Evolutionary conservation across 2,329 filamentous ascomycete genomes (phyloP).

Genomic region (Chlorencoelia australis): DNA sequence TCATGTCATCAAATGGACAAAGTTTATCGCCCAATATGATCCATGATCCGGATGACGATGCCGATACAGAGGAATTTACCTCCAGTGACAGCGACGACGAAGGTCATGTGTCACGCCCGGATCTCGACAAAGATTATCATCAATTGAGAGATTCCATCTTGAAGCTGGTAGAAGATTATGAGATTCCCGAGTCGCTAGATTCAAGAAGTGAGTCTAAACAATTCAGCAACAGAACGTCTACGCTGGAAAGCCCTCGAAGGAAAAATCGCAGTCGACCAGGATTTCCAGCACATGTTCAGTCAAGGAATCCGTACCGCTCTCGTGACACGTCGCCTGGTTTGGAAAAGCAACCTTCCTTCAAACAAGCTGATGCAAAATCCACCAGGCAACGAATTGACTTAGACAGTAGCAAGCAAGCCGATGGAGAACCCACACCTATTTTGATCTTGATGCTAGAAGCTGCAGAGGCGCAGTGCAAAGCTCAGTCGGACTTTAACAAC

Average conservation of each 20-base stretch:
- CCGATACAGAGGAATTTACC: slow-evolving; percentile 55
- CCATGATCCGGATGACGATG: slow-evolving; percentile 59
- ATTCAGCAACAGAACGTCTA: slow-evolving; percentile 59
- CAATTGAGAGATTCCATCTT: slow-evolving; percentile 71
- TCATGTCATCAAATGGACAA: slow-evolving; percentile 64
- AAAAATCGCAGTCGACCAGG: slow-evolving; percentile 48
- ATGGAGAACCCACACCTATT: slow-evolving; percentile 39
- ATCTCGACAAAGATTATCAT: slow-evolving; percentile 70
- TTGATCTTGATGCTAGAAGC: slow-evolving; percentile 66
- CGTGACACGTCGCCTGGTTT: slow-evolving; percentile 12
- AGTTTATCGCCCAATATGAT: slow-evolving; percentile 61
- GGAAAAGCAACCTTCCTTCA: slow-evolving; percentile 10
- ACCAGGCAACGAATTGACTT: slow-evolving; percentile 14
- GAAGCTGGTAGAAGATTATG: slow-evolving; percentile 72
- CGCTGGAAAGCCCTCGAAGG: slow-evolving; percentile 39
- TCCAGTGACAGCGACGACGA: slow-evolving; percentile 51
- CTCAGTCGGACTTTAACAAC: slow-evolving; percentile 72
- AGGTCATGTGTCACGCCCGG: slow-evolving; percentile 43
- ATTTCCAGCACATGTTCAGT: slow-evolving; percentile 39
- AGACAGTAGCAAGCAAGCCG: slow-evolving; percentile 27
- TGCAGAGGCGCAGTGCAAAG: slow-evolving; percentile 66
- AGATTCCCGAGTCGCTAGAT: slow-evolving; percentile 60
- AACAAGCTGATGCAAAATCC: slow-evolving; percentile 11
- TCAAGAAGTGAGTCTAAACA: slow-evolving; percentile 48
- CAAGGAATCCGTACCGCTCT: slow-evolving; percentile 46